These are phyloP conservation scores for Didymella arachidicola DNA, from an alignment of 2,329 filamentous ascomycete genomes.

Conservation along the genomic window DNA sequence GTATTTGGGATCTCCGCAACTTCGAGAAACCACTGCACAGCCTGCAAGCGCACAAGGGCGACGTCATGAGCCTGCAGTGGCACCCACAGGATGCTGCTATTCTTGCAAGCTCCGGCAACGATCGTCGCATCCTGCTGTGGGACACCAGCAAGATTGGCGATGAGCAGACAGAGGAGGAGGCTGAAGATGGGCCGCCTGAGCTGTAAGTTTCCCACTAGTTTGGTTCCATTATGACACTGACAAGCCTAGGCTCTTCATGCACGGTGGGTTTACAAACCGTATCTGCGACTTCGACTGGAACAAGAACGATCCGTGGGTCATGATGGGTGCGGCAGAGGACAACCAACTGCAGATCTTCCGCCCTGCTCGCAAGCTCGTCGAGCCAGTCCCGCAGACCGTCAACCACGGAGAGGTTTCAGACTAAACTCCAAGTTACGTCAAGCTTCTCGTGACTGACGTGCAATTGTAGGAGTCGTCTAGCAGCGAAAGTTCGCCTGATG, in stretches of 20 bases:
- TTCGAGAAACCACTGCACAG: constrained; percentile 89
- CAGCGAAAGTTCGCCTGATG: neutral
- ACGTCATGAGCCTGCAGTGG: constrained; percentile 92
- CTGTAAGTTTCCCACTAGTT: constrained; percentile 67
- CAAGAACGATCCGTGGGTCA: constrained; percentile 93
- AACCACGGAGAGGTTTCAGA: constrained; percentile 52
- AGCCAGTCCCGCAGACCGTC: constrained; percentile 47
- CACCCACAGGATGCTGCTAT: constrained; percentile 90
- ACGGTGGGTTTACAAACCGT: constrained; percentile 96
- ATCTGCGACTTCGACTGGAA: constrained; percentile 99
- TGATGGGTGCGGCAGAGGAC: constrained; percentile 94
- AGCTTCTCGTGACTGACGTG: constrained; percentile 10
- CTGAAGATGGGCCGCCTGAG: constrained; percentile 93
- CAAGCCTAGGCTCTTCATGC: constrained; percentile 83
- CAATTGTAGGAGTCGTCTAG: neutral
- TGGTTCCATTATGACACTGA: constrained; percentile 18
- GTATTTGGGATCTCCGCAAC: constrained; percentile 93
- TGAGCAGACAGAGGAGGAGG: constrained; percentile 93
- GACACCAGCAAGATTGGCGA: constrained; percentile 90
- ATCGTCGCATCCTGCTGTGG: constrained; percentile 95
- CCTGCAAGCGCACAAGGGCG: constrained; percentile 85
- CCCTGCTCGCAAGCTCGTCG: constrained; percentile 49
- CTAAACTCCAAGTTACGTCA: constrained; percentile 24
- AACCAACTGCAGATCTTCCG: constrained; percentile 89
- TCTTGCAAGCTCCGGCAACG: constrained; percentile 89